Conservation (phyloP, 768 basidiomycete species). For the Mycena floridula region DNA sequence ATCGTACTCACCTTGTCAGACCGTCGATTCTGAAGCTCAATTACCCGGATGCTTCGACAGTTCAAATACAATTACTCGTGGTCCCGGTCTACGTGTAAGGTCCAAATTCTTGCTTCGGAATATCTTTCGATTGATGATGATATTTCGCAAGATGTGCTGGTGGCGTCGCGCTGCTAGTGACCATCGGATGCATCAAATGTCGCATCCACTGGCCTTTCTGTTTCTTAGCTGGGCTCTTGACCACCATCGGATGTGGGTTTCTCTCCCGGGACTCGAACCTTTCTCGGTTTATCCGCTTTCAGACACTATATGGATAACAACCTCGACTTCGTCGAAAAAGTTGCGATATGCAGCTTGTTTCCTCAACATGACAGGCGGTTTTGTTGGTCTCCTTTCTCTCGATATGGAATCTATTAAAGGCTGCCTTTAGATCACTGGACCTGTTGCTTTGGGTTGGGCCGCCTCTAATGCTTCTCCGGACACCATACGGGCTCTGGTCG, state of each 20-base stretch:
- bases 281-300: not conserved
- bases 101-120: not conserved
- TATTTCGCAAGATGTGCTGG: not conserved
- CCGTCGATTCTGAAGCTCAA: too few species aligned
- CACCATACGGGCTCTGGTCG: constrained; percentile 6
- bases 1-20: constrained; percentile 4
- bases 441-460: constrained; percentile 6
- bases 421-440: constrained; percentile 2
- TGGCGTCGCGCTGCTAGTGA: not conserved
- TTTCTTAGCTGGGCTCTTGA: not conserved
- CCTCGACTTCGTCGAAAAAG: too few species aligned
- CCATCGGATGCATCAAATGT: constrained; percentile 1
- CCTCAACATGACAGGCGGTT: too few species aligned
- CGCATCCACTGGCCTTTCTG: constrained; percentile 3
- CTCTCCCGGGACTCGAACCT: not conserved
- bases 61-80: constrained; percentile 3
- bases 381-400: too few species aligned
- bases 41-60: too few species aligned
- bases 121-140: not conserved
- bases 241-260: constrained; percentile 5
- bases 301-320: constrained; percentile 2
- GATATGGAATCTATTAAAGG: not conserved
- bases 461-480: constrained; percentile 4
- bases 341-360: too few species aligned
- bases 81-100: constrained; percentile 3